Evolutionary conservation across 371 early-diverging fungal genomes (phyloP).

Genomic region (Umbelopsis sp.): DNA sequence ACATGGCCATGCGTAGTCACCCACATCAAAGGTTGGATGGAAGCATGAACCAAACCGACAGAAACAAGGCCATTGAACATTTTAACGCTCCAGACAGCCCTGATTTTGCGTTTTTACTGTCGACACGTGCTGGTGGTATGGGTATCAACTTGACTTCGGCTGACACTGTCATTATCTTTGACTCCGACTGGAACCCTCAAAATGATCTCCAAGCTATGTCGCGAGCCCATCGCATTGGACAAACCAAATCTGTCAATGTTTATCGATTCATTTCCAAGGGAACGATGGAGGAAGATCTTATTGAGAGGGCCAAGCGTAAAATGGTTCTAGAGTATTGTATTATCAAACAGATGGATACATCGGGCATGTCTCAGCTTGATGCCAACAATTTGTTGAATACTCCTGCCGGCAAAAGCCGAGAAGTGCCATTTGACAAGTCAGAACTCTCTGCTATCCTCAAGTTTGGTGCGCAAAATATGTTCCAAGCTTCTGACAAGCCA

Average conservation of each 20-base stretch:
- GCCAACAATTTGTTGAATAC: constrained; percentile 52
- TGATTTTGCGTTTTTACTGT: constrained; percentile 98
- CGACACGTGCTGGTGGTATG: constrained; percentile 98
- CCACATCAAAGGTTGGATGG: constrained; percentile 98
- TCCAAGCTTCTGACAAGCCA: constrained; percentile 75
- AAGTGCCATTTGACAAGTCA: constrained; percentile 66
- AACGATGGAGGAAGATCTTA: constrained; percentile 98
- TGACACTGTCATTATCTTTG: constrained; percentile 99
- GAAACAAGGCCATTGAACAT: constrained; percentile 97
- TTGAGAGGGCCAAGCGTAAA: constrained; percentile 97
- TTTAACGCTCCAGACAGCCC: constrained; percentile 96
- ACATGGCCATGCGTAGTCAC: constrained; percentile 81
- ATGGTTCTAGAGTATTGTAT: constrained; percentile 98
- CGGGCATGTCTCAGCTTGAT: constrained; percentile 73
- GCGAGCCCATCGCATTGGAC: constrained; percentile 99
- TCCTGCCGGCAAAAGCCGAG: constrained; percentile 48
- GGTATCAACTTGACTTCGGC: constrained; percentile 99
- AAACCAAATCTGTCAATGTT: constrained; percentile 97
- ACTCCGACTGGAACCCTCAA: constrained; percentile 99
- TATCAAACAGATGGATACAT: constrained; percentile 98
- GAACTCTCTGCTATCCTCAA: constrained; percentile 95
- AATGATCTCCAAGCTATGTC: constrained; percentile 99
- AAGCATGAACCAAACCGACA: constrained; percentile 85
- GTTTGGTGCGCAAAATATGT: constrained; percentile 97
- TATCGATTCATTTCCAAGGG: constrained; percentile 98